A percentile compares a stretch with the other conserved stretches of the same genome.
These are phyloP conservation scores for Truncatella angustata DNA, from an alignment of 2,329 filamentous ascomycete species.

Conservation along the genomic window DNA sequence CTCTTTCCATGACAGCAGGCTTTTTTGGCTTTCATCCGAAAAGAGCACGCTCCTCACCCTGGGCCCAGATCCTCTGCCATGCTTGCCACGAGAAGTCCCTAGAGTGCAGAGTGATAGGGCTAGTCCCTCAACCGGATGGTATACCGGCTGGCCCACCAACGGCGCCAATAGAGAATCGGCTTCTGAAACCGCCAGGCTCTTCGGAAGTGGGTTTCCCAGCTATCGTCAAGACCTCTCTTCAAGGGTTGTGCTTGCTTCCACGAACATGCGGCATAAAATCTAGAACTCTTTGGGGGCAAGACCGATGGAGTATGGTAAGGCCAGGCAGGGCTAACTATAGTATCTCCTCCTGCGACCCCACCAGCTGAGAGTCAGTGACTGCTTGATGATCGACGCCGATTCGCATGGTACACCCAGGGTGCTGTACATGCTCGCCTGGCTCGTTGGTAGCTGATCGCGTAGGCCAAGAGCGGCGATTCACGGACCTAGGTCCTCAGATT, in stretches of 20 bases:
- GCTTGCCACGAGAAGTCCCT: background rate
- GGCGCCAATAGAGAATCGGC: slow-evolving; percentile 1
- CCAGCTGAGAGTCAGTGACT: background rate
- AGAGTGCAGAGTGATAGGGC: background rate
- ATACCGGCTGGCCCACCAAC: slow-evolving; percentile 5
- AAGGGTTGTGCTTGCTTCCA: background rate
- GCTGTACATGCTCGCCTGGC: too few species aligned
- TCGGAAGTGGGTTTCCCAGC: background rate
- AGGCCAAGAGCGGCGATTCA: too few species aligned
- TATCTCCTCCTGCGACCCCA: background rate
- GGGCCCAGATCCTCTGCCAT: background rate
- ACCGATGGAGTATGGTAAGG: background rate
- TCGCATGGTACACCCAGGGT: slow-evolving; percentile 1
- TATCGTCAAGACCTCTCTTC: background rate
- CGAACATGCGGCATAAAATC: slow-evolving; percentile 6
- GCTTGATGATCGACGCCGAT: background rate
- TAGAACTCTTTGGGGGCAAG: background rate
- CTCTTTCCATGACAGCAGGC: background rate
- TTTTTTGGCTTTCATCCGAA: slow-evolving; percentile 7
- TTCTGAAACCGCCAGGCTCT: slow-evolving; percentile 10
- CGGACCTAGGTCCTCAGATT: too few species aligned
- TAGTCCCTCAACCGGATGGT: slow-evolving; percentile 4
- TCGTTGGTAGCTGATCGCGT: too few species aligned
- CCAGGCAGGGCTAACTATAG: slow-evolving; percentile 2
- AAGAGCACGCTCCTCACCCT: background rate